phyloP scores from a whole-genome alignment of 805 yeast genomes.

The Saccharomyces kudriavzevii region DNA sequence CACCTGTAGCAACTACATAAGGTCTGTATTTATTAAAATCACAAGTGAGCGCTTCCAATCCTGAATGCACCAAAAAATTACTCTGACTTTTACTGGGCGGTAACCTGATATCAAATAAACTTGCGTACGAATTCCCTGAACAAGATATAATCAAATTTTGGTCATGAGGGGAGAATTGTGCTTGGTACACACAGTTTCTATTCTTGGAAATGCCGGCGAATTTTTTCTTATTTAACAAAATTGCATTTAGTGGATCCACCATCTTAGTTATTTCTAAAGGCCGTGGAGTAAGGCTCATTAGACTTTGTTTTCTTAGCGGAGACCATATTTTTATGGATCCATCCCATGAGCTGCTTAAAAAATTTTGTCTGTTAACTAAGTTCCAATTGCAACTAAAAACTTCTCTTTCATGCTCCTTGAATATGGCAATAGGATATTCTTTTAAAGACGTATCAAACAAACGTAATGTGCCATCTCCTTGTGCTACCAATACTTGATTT shows the following conservation, averaged over 20 bases:
- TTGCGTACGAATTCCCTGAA: constrained; percentile 66
- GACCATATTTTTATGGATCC: constrained; percentile 78
- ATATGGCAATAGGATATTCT: constrained; percentile 64
- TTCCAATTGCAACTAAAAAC: constrained; percentile 73
- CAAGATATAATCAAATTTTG: constrained; percentile 58
- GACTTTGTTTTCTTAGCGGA: constrained; percentile 48
- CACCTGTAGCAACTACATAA: constrained; percentile 73
- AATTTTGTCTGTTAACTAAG: constrained; percentile 53
- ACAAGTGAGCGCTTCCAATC: constrained; percentile 68
- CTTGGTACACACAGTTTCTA: constrained; percentile 66
- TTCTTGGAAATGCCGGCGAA: constrained; percentile 30
- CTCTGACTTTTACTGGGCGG: constrained; percentile 39
- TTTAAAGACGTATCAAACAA: constrained; percentile 66
- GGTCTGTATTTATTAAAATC: constrained; percentile 90
- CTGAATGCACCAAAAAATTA: constrained; percentile 66
- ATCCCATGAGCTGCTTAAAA: constrained; percentile 87
- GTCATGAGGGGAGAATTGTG: constrained; percentile 78
- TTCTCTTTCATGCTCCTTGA: constrained; percentile 70
- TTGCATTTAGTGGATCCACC: constrained; percentile 8
- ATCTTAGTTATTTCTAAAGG: constrained; percentile 23
- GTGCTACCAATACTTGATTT: constrained; percentile 71
- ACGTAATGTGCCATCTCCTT: constrained; percentile 86
- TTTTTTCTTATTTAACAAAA: constrained; percentile 28
- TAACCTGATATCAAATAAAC: constrained; percentile 74
- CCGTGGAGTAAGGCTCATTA: constrained; percentile 44